Percentiles rank a stretch among this genome's conserved stretches.
Conservation (phyloP, 371 early-diverging fungal species). For the Syncephalastrum sp. region DNA sequence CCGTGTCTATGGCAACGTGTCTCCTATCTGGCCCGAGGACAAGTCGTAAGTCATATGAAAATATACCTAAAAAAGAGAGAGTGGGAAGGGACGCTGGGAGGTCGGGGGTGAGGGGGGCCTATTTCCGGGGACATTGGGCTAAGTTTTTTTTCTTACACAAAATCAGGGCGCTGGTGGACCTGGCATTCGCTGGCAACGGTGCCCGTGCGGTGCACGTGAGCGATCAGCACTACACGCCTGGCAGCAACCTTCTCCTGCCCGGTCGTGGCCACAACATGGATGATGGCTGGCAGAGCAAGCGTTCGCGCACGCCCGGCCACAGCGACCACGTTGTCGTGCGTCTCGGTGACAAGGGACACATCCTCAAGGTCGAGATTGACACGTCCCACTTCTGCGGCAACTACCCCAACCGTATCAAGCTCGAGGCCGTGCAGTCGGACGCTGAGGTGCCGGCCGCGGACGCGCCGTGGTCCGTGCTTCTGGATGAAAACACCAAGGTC, state of each 20-base stretch:
- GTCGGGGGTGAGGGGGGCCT: background rate
- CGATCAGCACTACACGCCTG: constrained; percentile 81
- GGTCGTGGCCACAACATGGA: constrained; percentile 70
- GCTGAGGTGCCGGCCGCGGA: constrained; percentile 42
- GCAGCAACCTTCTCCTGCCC: constrained; percentile 75
- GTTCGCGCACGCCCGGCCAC: constrained; percentile 68
- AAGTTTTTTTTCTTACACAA: background rate
- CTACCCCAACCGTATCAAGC: constrained; percentile 71
- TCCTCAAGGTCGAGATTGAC: constrained; percentile 78
- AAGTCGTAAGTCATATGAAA: constrained; percentile 26
- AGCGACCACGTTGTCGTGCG: constrained; percentile 73
- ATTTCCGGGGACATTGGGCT: background rate
- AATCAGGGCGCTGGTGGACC: constrained; percentile 61
- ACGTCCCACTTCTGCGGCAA: constrained; percentile 87
- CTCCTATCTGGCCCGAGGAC: constrained; percentile 62
- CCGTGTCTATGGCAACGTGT: constrained; percentile 82
- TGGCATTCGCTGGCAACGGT: constrained; percentile 78
- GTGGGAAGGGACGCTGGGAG: background rate
- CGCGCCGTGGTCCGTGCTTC: constrained; percentile 51
- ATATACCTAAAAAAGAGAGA: background rate
- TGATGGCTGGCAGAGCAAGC: constrained; percentile 83
- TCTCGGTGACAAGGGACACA: constrained; percentile 75
- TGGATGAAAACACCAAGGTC: constrained; percentile 33
- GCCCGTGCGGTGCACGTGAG: constrained; percentile 70
- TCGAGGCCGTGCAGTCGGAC: constrained; percentile 54